A percentile compares a stretch with the other conserved stretches of the same genome.
These are phyloP conservation scores for Dactylellina drechsleri DNA, from an alignment of 2,329 filamentous ascomycete genomes.

Conservation along the genomic window DNA sequence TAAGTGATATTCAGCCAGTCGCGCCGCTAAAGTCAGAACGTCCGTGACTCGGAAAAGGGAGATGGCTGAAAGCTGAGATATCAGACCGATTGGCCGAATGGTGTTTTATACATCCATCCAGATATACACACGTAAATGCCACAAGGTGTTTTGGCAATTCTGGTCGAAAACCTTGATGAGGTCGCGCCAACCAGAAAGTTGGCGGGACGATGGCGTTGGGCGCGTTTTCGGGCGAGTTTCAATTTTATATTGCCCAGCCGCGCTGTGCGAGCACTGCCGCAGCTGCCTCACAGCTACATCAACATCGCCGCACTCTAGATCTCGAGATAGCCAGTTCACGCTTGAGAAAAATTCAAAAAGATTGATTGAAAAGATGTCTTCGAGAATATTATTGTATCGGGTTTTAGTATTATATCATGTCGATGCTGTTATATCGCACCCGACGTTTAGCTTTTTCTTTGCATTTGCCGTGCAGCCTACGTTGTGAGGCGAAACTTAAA, in stretches of 20 bases:
- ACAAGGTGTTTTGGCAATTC: no score
- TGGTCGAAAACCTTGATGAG: neutral
- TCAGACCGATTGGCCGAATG: no score
- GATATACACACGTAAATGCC: no score
- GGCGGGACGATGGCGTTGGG: constrained; percentile 26
- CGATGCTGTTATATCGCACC: neutral
- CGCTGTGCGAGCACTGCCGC: constrained; percentile 23
- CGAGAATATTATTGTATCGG: no score
- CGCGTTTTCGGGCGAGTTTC: constrained; percentile 19
- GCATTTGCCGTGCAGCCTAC: neutral
- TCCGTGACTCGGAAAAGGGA: constrained; percentile 4
- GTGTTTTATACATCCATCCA: no score
- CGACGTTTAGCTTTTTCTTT: no score
- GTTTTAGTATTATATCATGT: no score
- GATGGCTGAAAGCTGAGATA: neutral
- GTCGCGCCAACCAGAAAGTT: constrained; percentile 25
- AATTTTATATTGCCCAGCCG: neutral
- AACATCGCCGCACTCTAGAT: no score
- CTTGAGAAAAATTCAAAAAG: no score
- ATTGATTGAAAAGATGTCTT: no score
- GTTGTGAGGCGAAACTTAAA: constrained; percentile 7
- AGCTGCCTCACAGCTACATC: constrained; percentile 18
- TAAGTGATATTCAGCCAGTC: neutral
- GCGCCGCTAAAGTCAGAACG: no score
- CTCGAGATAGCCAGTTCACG: no score